Evolutionary conservation across 2,329 filamentous ascomycete species (phyloP), one percentile per base, ranked within the genome.

Genomic region (Didymella pomorum): DNA sequence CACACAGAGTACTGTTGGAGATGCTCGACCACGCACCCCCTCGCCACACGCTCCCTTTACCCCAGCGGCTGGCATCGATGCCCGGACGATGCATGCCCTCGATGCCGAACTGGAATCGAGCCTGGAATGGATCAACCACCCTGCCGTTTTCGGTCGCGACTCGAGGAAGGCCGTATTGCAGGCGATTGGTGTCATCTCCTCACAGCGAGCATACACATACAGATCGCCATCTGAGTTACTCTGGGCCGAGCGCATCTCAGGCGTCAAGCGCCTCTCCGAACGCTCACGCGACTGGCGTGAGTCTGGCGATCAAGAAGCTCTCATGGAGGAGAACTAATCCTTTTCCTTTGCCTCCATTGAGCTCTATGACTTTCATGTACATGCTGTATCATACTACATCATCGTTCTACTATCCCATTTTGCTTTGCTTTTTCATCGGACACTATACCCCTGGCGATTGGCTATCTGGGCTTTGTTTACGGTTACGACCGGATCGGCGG

Each of bases 81-180:
- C 86, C 6, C 83, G 83, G 33, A 95, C 91, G 0, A 94, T 98
- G 70, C 83, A 87, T 23, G 93, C 95, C 2, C 86, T 99, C 18
- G 95, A 99, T 75, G 87, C 91, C 1, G 95, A 99, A 76, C 85
- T 99, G 31, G 92, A 97, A 75, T 87, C 91, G 31, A 92, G 91
- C 49, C 81, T 99, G 16, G 95, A 99, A 78, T 99, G 95, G 95
- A 98, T 99, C 77, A 93, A 90, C 73, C 95, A 99, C 72, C 95
- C 95, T 1, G 93, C 93, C 2, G 92, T 98, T 2, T 99, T 99
- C 74, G 89, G 91, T 9, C 88, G 95, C 35, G 95, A 99, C 75
- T 95, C 91, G 57, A 89, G 95, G 70, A 99, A 99, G 81, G 92
- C 94, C 4, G 93, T 99, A 2, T 83, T 99, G 23, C 95, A 99